A percentile compares a stretch with the other conserved stretches of the same genome.
phyloP scores from a whole-genome alignment of 805 yeast species.

The Candida adriatica region DNA sequence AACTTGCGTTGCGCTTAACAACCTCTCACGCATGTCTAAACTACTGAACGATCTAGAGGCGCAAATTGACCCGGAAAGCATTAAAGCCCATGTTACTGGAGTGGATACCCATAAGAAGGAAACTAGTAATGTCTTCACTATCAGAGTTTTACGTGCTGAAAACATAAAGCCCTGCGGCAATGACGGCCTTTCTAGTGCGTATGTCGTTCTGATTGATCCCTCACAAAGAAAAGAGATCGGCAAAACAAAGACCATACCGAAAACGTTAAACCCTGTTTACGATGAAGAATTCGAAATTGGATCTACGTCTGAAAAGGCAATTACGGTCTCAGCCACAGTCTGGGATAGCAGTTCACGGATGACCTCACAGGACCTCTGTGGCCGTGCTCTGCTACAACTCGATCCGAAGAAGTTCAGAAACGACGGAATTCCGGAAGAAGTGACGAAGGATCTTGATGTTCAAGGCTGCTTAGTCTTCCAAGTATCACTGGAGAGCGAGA shows the following conservation, averaged over 20 bases:
- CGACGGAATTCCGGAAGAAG: constrained; percentile 61
- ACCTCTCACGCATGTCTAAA: constrained; percentile 45
- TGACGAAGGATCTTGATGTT: constrained; percentile 48
- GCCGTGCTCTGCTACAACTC: constrained; percentile 51
- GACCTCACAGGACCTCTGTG: constrained; percentile 56
- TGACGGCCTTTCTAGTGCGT: constrained; percentile 46
- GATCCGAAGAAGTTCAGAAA: constrained; percentile 58
- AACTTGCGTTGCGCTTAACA: constrained; percentile 74
- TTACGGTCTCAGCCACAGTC: constrained; percentile 50
- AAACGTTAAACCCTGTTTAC: constrained; percentile 71
- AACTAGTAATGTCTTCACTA: constrained; percentile 51
- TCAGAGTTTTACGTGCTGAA: constrained; percentile 58
- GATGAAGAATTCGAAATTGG: constrained; percentile 73
- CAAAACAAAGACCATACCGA: constrained; percentile 58
- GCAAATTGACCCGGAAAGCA: constrained; percentile 48
- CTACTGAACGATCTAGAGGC: constrained; percentile 49
- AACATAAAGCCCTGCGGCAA: constrained; percentile 42
- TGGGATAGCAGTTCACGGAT: constrained; percentile 57
- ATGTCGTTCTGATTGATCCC: constrained; percentile 58
- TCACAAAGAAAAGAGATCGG: constrained; percentile 49
- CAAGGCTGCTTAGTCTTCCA: constrained; percentile 64
- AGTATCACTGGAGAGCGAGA: constrained; percentile 72
- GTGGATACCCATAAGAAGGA: constrained; percentile 11
- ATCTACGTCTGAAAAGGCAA: constrained; percentile 33
- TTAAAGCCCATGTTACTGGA: constrained; percentile 27